Base-by-base conservation (phyloP, 2,329 filamentous ascomycete genomes). In the Chaetoscypha palmicola region DNA sequence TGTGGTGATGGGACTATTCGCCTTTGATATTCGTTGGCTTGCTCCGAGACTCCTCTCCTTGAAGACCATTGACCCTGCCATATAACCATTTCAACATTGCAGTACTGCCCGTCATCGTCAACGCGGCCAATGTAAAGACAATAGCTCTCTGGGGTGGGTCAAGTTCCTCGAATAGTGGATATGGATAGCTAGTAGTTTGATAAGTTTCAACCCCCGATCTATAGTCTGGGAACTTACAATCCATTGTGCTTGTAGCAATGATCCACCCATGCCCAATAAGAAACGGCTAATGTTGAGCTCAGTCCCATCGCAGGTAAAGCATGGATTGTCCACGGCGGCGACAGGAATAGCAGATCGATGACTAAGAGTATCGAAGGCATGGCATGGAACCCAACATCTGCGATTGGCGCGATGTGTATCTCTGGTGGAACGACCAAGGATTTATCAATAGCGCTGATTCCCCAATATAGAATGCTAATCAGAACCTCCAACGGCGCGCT, bases 241-340 rank as follows among this genome's bases (percentile, higher is more conserved):
- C 81, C 77, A 55, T 88, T 88, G 47, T 74, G 68, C 34, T 69
- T 70, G 55, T 76, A 85, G 66, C 83, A 88, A 19, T 77, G 70
- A 63, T 89, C 83, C 19, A 88, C 76, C 84, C 85, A 90, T 51
- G 74, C 74, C 83, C 83, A 90, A 62, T 90, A 90, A 2, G 66
- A 61, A 49, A 84, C 77, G 0, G 81, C 82, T 33, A 87, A 64
- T 2, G 53, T 59, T 10, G 73, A 72, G 51, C 77, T 79, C 20
- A 84, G 58, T 1, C 67, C 65, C 57, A 85, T 70, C 3, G 79
- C 75, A 1, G 73, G 70, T n/a, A 79, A 68, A 5, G 71, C 70
- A 8, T 72, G 69, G 48, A 85, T 75, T 0, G 80, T 80, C 79
- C 83, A 88, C 1, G 84, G 84, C 9, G 84, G 84, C 36, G 79